These are phyloP conservation scores for Metschnikowia lunata DNA, from an alignment of 805 yeast species.

Conservation along the genomic window DNA sequence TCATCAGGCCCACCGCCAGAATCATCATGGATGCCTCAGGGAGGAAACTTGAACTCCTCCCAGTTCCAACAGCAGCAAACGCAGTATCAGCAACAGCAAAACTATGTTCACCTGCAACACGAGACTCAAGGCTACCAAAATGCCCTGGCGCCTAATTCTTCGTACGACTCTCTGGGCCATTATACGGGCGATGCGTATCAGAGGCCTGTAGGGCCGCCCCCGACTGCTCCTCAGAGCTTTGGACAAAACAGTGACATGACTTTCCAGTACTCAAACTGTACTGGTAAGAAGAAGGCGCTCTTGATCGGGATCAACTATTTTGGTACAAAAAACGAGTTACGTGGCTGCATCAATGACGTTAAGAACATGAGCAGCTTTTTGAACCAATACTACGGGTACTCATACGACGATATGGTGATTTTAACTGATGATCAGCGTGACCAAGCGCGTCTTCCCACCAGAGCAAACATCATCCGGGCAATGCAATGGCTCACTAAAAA, in stretches of 20 bases:
- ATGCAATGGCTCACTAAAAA: slow-evolving; percentile 77
- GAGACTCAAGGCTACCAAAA: slow-evolving; percentile 12
- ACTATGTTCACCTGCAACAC: slow-evolving; percentile 4
- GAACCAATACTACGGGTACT: slow-evolving; percentile 39
- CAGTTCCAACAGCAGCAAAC: slow-evolving; percentile 17
- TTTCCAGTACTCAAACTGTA: slow-evolving; percentile 62
- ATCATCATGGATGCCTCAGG: slow-evolving; percentile 17
- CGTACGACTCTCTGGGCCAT: slow-evolving; percentile 16
- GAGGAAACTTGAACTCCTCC: slow-evolving; percentile 14
- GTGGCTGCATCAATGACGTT: slow-evolving; percentile 82
- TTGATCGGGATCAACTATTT: slow-evolving; percentile 75
- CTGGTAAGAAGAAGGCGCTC: slow-evolving; percentile 70
- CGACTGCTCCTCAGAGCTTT: slow-evolving; percentile 35
- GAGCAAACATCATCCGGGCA: slow-evolving; percentile 67
- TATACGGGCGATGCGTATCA: slow-evolving; percentile 7
- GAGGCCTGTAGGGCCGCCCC: slow-evolving; percentile 13
- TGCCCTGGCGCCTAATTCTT: slow-evolving; percentile 17
- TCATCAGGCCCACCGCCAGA: slow-evolving; percentile 18
- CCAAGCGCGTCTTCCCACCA: slow-evolving; percentile 54
- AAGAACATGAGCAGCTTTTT: slow-evolving; percentile 47
- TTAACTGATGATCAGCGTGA: slow-evolving; percentile 51
- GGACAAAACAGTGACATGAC: slow-evolving; percentile 34
- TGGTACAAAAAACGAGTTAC: slow-evolving; percentile 55
- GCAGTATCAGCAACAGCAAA: slow-evolving; percentile 18
- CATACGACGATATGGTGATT: slow-evolving; percentile 52